A percentile compares a stretch with the other conserved stretches of the same genome.
These are phyloP conservation scores for Beauveria sp. DNA, from an alignment of 2,329 filamentous ascomycete species.

Conservation along the genomic window DNA sequence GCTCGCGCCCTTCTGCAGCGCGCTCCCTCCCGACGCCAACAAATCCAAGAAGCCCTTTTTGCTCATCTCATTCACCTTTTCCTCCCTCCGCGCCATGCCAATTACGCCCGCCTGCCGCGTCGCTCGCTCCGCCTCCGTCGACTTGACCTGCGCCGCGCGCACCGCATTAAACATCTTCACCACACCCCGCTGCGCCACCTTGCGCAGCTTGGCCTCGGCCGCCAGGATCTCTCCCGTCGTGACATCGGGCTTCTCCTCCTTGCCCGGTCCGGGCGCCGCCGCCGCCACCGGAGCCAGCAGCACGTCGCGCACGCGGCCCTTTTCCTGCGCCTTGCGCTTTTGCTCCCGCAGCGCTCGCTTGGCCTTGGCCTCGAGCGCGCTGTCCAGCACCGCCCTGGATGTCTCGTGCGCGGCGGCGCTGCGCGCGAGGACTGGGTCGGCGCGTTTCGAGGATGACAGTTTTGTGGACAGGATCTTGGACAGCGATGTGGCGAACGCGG, in stretches of 20 bases:
- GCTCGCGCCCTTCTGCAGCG: conserved; percentile 48
- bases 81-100: conserved; percentile 71
- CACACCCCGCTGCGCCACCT: conserved; percentile 87
- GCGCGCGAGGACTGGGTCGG: conserved; percentile 86
- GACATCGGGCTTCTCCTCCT: conserved; percentile 24
- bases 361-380: conserved; percentile 74
- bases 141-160: conserved; percentile 83
- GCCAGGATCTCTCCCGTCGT: conserved; percentile 53
- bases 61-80: conserved; percentile 90
- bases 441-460: conserved; percentile 69
- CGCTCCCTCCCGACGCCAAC: conserved; percentile 60
- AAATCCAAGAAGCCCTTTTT: conserved; percentile 94
- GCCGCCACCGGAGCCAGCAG: conserved; percentile 55
- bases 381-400: conserved; percentile 64
- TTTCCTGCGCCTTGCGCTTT: conserved; percentile 71
- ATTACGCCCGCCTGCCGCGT: conserved; percentile 66
- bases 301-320: conserved; percentile 82
- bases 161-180: conserved; percentile 96
- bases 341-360: conserved; percentile 71
- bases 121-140: conserved; percentile 65
- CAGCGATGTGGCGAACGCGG: conserved; percentile 86
- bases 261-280: conserved; percentile 20
- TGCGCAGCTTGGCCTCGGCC: conserved; percentile 71
- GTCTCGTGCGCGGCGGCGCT: conserved; percentile 67
- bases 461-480: conserved; percentile 90